phyloP scores from a whole-genome alignment of 805 yeast species.

The Pichia eremophila region DNA sequence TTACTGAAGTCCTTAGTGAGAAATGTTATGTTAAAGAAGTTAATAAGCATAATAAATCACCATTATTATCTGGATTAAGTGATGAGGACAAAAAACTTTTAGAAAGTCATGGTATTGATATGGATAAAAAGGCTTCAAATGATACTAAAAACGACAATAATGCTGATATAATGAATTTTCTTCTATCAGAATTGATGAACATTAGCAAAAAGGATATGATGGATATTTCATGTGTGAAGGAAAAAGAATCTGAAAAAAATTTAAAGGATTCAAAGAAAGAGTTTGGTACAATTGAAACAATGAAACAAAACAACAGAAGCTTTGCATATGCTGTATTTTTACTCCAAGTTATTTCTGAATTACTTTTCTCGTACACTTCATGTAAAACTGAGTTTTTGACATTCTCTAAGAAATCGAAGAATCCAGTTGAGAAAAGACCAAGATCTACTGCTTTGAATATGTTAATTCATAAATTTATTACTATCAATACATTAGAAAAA shows the following conservation, averaged over 20 bases:
- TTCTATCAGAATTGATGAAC: conserved; percentile 58
- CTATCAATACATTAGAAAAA: conserved; percentile 36
- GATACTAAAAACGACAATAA: conserved; percentile 10
- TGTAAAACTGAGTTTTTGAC: conserved; percentile 77
- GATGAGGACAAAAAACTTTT: conserved; percentile 17
- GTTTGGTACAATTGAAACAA: conserved; percentile 10
- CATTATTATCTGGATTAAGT: conserved; percentile 13
- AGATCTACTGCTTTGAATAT: conserved; percentile 70
- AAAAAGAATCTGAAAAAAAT: conserved; percentile 16
- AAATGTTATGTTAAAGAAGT: conserved; percentile 13
- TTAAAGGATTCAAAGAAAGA: conserved; percentile 8
- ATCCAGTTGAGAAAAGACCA: conserved; percentile 44
- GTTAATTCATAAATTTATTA: conserved; percentile 64
- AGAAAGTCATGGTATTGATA: not conserved
- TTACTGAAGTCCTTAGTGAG: conserved; percentile 18
- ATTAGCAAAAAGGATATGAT: conserved; percentile 22
- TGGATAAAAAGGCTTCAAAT: conserved; percentile 8
- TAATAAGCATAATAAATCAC: conserved; percentile 14
- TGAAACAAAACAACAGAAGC: conserved; percentile 36
- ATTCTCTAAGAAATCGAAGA: conserved; percentile 48
- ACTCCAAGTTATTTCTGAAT: conserved; percentile 57
- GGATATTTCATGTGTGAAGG: conserved; percentile 10
- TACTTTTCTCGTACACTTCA: conserved; percentile 68
- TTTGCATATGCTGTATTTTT: conserved; percentile 63
- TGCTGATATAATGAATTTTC: conserved; percentile 52